Evolutionary conservation across 225 moss, liverwort and hornwort genomes (phyloP).

Genomic region (Physcomitrellopsis africana): DNA sequence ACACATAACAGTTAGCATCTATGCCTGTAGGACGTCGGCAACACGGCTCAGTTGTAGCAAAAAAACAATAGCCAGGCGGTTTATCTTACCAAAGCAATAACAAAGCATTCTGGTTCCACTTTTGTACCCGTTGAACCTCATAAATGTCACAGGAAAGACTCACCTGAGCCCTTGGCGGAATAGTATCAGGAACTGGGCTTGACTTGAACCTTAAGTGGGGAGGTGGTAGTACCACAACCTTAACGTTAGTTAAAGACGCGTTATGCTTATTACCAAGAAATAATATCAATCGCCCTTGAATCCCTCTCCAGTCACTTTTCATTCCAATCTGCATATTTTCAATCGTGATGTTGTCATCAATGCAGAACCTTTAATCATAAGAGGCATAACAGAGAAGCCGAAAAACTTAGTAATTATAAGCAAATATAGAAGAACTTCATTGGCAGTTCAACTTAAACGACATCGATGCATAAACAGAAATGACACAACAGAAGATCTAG

Average conservation of each 20-base stretch:
- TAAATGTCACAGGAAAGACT: slow-evolving; percentile 21
- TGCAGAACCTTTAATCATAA: slow-evolving; percentile 13
- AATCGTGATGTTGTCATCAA: slow-evolving; percentile 22
- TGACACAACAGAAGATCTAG: slow-evolving; percentile 1
- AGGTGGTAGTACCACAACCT: slow-evolving; percentile 67
- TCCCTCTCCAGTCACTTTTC: slow-evolving; percentile 89
- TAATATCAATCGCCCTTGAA: slow-evolving; percentile 81
- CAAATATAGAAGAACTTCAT: too few relatives aligned
- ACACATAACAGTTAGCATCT: slow-evolving; percentile 16
- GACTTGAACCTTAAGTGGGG: slow-evolving; percentile 83
- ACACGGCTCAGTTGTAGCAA: neutral
- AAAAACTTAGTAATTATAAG: neutral
- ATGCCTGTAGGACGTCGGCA: neutral
- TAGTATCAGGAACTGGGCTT: slow-evolving; percentile 75
- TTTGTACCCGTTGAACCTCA: neutral
- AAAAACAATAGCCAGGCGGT: slow-evolving; percentile 14
- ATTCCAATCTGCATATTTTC: slow-evolving; percentile 78
- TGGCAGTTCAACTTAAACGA: too few relatives aligned
- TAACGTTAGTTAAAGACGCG: slow-evolving; percentile 66
- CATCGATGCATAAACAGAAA: neutral
- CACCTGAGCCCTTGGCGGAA: slow-evolving; percentile 95
- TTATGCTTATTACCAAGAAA: slow-evolving; percentile 93
- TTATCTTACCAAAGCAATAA: slow-evolving; percentile 15
- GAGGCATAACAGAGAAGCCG: neutral
- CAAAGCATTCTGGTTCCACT: neutral